phyloP scores from a whole-genome alignment of 1,139 yeast species.

The Saccharomyces hybrid region DNA sequence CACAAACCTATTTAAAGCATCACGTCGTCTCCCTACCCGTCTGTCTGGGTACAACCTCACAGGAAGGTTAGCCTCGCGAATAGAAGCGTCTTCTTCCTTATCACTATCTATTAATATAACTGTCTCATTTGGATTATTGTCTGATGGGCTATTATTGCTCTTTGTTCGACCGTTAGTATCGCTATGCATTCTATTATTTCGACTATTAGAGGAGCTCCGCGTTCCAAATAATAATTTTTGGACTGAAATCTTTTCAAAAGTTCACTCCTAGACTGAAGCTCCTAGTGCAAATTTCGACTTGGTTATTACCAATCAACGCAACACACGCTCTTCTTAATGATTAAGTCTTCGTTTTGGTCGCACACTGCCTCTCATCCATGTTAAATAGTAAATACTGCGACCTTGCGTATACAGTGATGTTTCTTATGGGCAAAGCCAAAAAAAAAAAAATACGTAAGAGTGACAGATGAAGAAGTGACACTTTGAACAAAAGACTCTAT shows the following conservation, averaged over 20 bases:
- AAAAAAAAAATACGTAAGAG: neutral
- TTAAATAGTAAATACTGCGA: neutral
- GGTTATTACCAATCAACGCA: neutral
- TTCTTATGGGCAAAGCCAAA: neutral
- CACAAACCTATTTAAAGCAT: constrained; percentile 17
- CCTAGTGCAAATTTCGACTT: neutral
- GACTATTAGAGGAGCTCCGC: neutral
- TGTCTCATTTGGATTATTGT: constrained; percentile 2
- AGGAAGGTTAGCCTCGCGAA: constrained; percentile 11
- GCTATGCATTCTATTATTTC: neutral
- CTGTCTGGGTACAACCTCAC: constrained; percentile 14
- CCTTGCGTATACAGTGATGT: neutral
- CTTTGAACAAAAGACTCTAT: neutral
- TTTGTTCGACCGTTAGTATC: neutral
- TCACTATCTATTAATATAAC: constrained; percentile 28
- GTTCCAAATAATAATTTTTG: neutral
- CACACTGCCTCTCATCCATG: neutral
- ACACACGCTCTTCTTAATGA: neutral
- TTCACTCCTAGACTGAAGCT: neutral
- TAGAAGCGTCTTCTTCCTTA: constrained; percentile 21
- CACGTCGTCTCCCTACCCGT: constrained; percentile 16
- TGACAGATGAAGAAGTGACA: neutral
- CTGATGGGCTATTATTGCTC: neutral
- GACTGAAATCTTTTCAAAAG: neutral
- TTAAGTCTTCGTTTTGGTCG: neutral